Percentiles rank a stretch among this genome's conserved stretches.
These are phyloP conservation scores for Vachellia collinsii DNA, from an alignment of 306 rosid species.

Conservation along the genomic window DNA sequence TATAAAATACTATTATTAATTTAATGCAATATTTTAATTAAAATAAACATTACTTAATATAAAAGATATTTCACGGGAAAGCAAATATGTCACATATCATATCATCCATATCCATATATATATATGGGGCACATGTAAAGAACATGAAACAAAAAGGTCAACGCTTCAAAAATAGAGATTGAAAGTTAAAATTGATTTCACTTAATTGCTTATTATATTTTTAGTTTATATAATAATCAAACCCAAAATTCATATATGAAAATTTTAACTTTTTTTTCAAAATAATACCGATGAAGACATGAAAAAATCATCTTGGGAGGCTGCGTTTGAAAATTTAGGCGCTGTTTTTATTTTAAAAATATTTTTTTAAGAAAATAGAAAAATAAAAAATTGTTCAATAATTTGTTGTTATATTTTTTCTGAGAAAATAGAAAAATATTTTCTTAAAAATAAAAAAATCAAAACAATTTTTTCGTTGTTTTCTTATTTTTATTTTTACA, in stretches of 20 bases:
- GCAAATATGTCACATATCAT: not conserved
- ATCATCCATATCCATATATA: too few species aligned
- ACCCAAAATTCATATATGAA: not conserved
- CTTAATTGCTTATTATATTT: not conserved
- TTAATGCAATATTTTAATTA: not conserved
- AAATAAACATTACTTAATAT: not conserved
- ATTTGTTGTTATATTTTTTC: too few species aligned
- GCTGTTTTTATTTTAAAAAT: too few species aligned
- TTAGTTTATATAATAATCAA: not conserved
- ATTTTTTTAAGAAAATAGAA: too few species aligned
- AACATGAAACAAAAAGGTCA: not conserved
- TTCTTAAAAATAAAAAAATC: too few species aligned
- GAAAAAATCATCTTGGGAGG: not conserved
- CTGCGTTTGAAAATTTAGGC: not conserved
- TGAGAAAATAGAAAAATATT: too few species aligned
- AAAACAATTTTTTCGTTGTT: too few species aligned
- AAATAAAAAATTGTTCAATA: too few species aligned
- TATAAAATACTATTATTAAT: too few species aligned
- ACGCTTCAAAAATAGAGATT: not conserved
- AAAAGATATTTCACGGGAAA: not conserved
- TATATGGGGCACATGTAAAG: too few species aligned
- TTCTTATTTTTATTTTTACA: too few species aligned
- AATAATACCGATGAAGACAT: not conserved
- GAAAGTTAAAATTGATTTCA: not conserved
- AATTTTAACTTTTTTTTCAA: not conserved